Evolutionary conservation across 192 early-diverging fungal genomes (phyloP).

Genomic region (Jimgerdemannia lactiflua): DNA sequence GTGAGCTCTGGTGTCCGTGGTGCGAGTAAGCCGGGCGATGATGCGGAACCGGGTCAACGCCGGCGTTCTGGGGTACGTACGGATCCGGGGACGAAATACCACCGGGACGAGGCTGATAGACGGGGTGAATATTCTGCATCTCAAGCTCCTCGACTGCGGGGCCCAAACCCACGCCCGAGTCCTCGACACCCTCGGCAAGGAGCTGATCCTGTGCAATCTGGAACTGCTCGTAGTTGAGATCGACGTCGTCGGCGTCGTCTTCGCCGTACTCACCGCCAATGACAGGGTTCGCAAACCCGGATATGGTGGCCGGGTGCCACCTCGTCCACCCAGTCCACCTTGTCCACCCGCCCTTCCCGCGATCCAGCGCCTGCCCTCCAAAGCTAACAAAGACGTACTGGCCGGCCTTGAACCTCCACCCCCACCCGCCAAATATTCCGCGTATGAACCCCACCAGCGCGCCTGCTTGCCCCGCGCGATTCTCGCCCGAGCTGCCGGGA

Average conservation of each 20-base stretch:
- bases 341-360: conserved; percentile 6
- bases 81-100: neutral
- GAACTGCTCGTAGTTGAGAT: neutral
- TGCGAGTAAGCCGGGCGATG: neutral
- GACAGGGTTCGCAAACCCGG: conserved; percentile 9
- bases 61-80: neutral
- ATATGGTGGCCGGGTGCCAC: conserved; percentile 36
- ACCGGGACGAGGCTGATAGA: neutral
- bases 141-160: neutral
- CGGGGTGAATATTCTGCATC: neutral
- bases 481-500: neutral
- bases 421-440: conserved; percentile 14
- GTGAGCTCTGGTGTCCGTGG: neutral
- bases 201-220: neutral
- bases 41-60: neutral
- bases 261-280: neutral
- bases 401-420: conserved; percentile 24
- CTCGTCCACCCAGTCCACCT: conserved; percentile 9
- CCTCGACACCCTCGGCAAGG: neutral
- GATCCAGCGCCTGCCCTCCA: conserved; percentile 6
- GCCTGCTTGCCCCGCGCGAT: conserved; percentile 4
- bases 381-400: conserved; percentile 44
- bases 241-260: neutral
- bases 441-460: conserved; percentile 21
- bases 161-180: too few relatives aligned